Evolutionary conservation across 2,329 filamentous ascomycete species (phyloP), one percentile per base, ranked within the genome.

Genomic region (Hymenoscyphus linearis): DNA sequence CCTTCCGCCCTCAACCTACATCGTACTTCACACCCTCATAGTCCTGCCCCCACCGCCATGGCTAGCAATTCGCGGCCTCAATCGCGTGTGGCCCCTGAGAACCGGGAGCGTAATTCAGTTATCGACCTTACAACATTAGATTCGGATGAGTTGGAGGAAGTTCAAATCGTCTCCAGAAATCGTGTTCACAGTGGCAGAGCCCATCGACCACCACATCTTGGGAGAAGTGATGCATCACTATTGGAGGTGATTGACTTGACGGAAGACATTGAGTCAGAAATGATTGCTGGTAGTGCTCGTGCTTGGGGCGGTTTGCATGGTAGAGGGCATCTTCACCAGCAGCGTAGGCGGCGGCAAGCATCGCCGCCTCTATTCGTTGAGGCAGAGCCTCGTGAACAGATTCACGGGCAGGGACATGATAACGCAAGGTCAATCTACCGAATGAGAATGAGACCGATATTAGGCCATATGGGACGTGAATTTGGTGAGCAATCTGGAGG

Each of bases 181-280:
- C 56, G 31, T 12, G 53, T 40, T 16, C 35, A 47, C 14, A 52
- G 65, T 35, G 61, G 34, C 37, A 63, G 57, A 40, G 60, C 63
- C 6, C 64, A 63, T 22, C 62, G 66, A 58, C 70, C 67, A 44
- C 67, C 69, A 57, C 67, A 66, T 27, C 63, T 72, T 26, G 69
- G 64, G n/a, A 65, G 70, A 61, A 71, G 66, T 57, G 68, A 72
- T 65, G 64, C 65, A 25, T 37, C 63, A 18, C 62, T 58, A 7
- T 26, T 71, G 12, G 63, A 68, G 18, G 72, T 83, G 31, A 83
- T 85, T 58, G 82, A 85, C 67, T 75, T 85, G 10, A 85, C 82
- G 2, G 73, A 73, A 27, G 80, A 83, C 61, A 75, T 75, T 12
- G 74, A 76, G 14, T 57, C 65, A 26, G 73, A 75, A 4, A 57